Conservation (phyloP, 495 filamentous ascomycete species). For the Aspergillus hancockii region DNA sequence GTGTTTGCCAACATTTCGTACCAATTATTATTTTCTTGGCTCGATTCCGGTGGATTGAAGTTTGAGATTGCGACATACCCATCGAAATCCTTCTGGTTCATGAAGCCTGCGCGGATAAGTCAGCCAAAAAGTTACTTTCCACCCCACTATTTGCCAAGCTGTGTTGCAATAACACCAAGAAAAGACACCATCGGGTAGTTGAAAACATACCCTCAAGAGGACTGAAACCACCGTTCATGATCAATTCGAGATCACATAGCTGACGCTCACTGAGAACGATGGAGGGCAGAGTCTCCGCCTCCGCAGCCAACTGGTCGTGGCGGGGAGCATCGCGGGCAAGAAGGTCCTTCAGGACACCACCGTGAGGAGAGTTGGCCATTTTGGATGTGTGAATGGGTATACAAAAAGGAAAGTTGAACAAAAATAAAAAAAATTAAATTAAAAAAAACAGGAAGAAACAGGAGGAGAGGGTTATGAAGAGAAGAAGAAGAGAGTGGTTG, state of each 20-base stretch:
- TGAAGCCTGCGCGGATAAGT: constrained; percentile 67
- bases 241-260: constrained; percentile 94
- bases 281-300: constrained; percentile 85
- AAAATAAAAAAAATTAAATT: constrained; percentile 9
- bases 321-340: constrained; percentile 83
- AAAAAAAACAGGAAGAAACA: constrained; percentile 13
- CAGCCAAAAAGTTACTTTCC: constrained; percentile 33
- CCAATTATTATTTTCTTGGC: neutral
- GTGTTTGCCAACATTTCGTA: neutral
- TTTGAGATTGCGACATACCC: constrained; percentile 55
- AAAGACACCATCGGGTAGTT: constrained; percentile 3
- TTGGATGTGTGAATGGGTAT: constrained; percentile 13
- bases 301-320: constrained; percentile 70
- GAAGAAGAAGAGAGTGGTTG: neutral
- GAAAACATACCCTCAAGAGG: constrained; percentile 82
- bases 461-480: constrained; percentile 15
- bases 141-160: constrained; percentile 24
- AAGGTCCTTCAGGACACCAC: constrained; percentile 96
- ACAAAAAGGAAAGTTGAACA: constrained; percentile 13
- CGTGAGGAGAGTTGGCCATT: constrained; percentile 87
- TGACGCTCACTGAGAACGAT: constrained; percentile 88
- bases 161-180: constrained; percentile 7
- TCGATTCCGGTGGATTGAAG: neutral
- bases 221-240: constrained; percentile 95
- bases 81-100: constrained; percentile 96